phyloP scores from a whole-genome alignment of 1,284 basidiomycete species.

The Takashimella koratensis region DNA sequence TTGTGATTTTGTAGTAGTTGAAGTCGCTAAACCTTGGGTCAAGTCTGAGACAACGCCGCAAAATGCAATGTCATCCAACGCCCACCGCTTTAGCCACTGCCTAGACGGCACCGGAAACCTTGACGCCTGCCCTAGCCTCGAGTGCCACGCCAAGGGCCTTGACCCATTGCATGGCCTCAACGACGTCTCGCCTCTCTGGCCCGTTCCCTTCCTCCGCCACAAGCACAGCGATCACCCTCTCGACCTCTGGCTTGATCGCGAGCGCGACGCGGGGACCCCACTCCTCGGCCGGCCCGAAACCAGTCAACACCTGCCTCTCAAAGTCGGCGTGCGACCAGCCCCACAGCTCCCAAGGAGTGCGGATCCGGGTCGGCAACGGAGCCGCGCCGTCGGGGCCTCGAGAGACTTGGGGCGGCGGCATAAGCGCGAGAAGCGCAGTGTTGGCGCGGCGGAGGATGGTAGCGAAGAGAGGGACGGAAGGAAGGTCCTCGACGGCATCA shows the following conservation, averaged over 20 bases:
- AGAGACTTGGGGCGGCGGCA: constrained; percentile 5
- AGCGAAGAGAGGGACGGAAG: constrained; percentile 44
- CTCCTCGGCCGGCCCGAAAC: constrained; percentile 49
- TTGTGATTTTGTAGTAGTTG: no score
- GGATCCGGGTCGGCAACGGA: constrained; percentile 16
- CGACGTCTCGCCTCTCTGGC: constrained; percentile 14
- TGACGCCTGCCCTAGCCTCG: constrained; percentile 40
- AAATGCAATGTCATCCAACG: no score
- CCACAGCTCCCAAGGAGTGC: constrained; percentile 40
- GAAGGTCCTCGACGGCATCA: constrained; percentile 50
- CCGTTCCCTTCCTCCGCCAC: constrained; percentile 12
- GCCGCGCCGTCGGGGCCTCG: constrained; percentile 10
- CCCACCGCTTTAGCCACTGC: no score
- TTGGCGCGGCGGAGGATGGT: constrained; percentile 42
- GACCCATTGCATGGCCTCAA: constrained; percentile 42
- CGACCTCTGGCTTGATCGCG: constrained; percentile 47
- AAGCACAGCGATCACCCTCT: constrained; percentile 28
- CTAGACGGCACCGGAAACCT: constrained; percentile 23
- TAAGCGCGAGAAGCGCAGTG: constrained; percentile 16
- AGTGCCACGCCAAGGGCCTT: constrained; percentile 40
- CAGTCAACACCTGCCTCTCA: constrained; percentile 43
- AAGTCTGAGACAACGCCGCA: no score
- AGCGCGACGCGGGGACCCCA: constrained; percentile 41
- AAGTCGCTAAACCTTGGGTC: no score
- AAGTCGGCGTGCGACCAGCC: constrained; percentile 43